Conservation (phyloP, 2,329 filamentous ascomycete genomes). For the Beauveria asiatica region DNA sequence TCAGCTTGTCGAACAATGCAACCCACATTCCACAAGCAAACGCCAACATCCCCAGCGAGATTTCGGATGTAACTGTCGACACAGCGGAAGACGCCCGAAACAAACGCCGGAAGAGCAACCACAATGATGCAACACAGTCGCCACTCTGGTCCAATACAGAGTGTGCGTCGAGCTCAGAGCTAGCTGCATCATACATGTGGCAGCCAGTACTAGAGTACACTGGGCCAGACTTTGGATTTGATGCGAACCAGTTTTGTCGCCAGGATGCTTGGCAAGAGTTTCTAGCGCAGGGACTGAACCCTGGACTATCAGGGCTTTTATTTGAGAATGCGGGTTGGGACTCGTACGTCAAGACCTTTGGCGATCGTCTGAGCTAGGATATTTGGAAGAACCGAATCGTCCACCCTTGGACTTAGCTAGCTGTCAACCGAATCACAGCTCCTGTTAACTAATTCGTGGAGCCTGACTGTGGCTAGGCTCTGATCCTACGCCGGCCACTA, state of each 20-base stretch:
- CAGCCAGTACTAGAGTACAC: constrained; percentile 9
- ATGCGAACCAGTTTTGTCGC: not conserved
- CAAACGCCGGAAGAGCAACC: not conserved
- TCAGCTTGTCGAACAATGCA: not conserved
- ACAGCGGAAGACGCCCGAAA: not conserved
- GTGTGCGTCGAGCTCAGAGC: too few species aligned
- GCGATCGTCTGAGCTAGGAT: not conserved
- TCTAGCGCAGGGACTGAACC: not conserved
- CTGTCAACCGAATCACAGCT: too few species aligned
- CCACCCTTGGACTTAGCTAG: too few species aligned
- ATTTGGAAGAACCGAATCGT: too few species aligned
- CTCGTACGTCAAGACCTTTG: constrained; percentile 10
- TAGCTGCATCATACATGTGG: not conserved
- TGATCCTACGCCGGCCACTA: too few species aligned
- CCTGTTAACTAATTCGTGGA: too few species aligned
- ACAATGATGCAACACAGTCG: not conserved
- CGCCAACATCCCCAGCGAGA: not conserved
- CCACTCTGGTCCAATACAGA: not conserved
- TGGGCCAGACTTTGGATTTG: constrained; percentile 11
- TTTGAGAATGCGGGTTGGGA: constrained; percentile 7
- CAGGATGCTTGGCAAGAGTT: constrained; percentile 5
- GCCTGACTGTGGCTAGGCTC: too few species aligned
- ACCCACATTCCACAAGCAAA: not conserved
- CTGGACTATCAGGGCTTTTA: not conserved
- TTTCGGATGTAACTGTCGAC: not conserved